These are phyloP conservation scores for Hypoxylon fuscum DNA, from an alignment of 495 filamentous ascomycete genomes.

Conservation along the genomic window DNA sequence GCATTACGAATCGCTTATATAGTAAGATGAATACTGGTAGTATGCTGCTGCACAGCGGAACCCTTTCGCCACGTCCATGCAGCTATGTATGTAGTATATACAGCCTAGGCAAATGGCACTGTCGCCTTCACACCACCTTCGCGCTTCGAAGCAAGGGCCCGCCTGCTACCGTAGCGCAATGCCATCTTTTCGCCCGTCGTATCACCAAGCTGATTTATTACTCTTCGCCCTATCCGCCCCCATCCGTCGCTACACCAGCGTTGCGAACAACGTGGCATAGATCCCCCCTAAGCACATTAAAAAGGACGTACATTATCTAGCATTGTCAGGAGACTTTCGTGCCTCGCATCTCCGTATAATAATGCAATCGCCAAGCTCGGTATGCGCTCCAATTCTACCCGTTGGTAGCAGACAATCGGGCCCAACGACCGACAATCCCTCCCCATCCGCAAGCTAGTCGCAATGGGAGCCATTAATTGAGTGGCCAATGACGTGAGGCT, in stretches of 20 bases:
- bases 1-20: too few species aligned
- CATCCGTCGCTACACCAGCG: constrained; percentile 15
- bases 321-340: constrained; percentile 3
- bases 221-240: constrained; percentile 22
- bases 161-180: constrained; percentile 23
- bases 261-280: constrained; percentile 25
- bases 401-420: constrained; percentile 16
- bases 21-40: too few species aligned
- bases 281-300: constrained; percentile 12
- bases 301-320: constrained; percentile 18
- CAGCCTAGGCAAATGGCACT: constrained; percentile 1
- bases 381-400: constrained; percentile 16
- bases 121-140: constrained; percentile 30
- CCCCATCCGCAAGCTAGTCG: constrained; percentile 9
- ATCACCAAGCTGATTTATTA: constrained; percentile 19
- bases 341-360: constrained; percentile 16
- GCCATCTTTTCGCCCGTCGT: constrained; percentile 25
- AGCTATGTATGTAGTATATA: constrained; percentile 1
- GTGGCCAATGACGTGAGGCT: constrained; percentile 13
- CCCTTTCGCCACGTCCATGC: constrained; percentile 20
- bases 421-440: constrained; percentile 25
- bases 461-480: not conserved
- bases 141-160: constrained; percentile 34
- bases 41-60: too few species aligned
- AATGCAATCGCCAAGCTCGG: constrained; percentile 32